phyloP scores from a whole-genome alignment of 1,284 basidiomycete species.

The Apiotrichum laibachii region DNA sequence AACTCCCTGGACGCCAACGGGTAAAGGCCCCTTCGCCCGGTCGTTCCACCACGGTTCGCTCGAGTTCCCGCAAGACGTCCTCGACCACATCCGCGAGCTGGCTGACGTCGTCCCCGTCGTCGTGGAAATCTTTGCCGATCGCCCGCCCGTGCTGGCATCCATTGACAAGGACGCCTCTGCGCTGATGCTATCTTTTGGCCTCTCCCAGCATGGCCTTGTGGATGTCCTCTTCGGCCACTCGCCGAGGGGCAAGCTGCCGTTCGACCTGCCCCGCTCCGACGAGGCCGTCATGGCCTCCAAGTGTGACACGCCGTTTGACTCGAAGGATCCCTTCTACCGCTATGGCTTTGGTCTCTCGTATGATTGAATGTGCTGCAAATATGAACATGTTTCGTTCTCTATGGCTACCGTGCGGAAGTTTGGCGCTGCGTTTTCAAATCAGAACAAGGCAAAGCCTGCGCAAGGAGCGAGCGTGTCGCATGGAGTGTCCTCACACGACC shows the following conservation, averaged over 20 bases:
- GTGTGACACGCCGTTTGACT: constrained; percentile 18
- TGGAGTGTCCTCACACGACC: no score
- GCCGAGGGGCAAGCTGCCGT: constrained; percentile 20
- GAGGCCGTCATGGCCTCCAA: constrained; percentile 11
- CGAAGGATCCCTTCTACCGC: constrained; percentile 12
- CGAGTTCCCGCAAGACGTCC: constrained; percentile 11
- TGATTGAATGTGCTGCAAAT: no score
- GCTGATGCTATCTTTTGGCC: constrained; percentile 12
- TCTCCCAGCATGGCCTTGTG: constrained; percentile 6
- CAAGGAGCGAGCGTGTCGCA: no score
- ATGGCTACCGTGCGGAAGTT: no score
- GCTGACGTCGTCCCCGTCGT: constrained; percentile 16
- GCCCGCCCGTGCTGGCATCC: constrained; percentile 14
- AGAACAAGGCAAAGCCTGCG: no score
- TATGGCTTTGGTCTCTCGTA: constrained; percentile 8
- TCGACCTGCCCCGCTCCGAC: constrained; percentile 16
- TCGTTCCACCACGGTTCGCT: constrained; percentile 22
- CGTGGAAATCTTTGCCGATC: constrained; percentile 16
- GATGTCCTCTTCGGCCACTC: constrained; percentile 12
- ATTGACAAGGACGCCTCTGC: constrained; percentile 12
- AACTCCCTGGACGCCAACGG: constrained; percentile 9
- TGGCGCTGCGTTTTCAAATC: no score
- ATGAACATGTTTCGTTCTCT: no score
- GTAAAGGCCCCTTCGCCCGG: constrained; percentile 14
- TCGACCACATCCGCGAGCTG: constrained; percentile 12